A percentile compares a stretch with the other conserved stretches of the same genome.
These are phyloP conservation scores for Cyamopsis tetragonoloba DNA, from an alignment of 306 rosid species.

Conservation along the genomic window DNA sequence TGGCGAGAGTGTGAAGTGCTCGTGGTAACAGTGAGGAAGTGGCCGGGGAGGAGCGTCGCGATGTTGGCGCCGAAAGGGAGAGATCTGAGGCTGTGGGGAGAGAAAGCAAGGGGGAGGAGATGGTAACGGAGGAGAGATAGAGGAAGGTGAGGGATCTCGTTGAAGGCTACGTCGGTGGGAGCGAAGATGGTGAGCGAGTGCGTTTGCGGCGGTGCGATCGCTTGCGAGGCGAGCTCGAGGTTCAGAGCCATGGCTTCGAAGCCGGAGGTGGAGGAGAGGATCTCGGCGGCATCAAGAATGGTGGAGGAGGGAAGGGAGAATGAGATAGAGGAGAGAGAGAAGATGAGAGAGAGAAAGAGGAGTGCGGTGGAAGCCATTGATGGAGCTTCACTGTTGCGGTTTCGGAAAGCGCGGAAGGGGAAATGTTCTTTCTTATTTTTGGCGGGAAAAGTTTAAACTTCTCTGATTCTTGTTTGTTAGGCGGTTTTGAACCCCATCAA, in stretches of 20 bases:
- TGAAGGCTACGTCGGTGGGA: constrained; percentile 38
- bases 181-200: constrained; percentile 49
- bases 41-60: constrained; percentile 38
- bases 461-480: too few species aligned
- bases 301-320: constrained; percentile 31
- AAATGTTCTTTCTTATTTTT: too few species aligned
- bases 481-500: too few species aligned
- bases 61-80: constrained; percentile 56
- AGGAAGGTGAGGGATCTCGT: constrained; percentile 27
- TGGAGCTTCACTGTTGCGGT: too few species aligned
- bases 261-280: constrained; percentile 55
- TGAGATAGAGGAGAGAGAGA: constrained; percentile 27
- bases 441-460: too few species aligned
- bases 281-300: constrained; percentile 47
- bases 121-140: constrained; percentile 51
- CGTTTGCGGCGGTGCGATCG: constrained; percentile 27
- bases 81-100: constrained; percentile 35
- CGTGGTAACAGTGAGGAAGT: constrained; percentile 43
- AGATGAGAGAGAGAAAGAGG: constrained; percentile 15
- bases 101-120: constrained; percentile 46
- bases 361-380: constrained; percentile 40
- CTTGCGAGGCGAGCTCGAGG: constrained; percentile 46
- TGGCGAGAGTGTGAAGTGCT: too few species aligned
- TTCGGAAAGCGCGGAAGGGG: too few species aligned
- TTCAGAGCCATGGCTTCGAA: constrained; percentile 49